Base-by-base conservation (phyloP, 495 filamentous ascomycete genomes). In the Hypoxylon subgilvum region DNA sequence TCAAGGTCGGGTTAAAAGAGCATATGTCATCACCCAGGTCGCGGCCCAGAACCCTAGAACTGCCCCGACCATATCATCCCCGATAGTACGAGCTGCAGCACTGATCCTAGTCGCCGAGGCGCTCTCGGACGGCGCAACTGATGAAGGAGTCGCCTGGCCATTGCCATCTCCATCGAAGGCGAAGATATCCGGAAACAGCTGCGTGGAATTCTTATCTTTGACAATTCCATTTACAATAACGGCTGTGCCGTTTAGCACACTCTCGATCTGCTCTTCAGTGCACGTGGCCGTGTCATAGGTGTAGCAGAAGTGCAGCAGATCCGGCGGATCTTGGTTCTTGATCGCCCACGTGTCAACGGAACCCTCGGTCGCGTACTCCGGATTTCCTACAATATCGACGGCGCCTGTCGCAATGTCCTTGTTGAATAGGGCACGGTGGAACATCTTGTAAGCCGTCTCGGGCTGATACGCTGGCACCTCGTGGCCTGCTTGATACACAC, bases 401-500 rank as follows among this genome's bases (percentile, higher is more conserved):
- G 83, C 83, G 13, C 86, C 86, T 0, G 84, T 88, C 1, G 85
- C 84, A 25, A 89, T 74, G 42, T 86, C 85, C 36, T 72, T 76
- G 27, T 84, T 80, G 2, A 48, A 67, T 35, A 88, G 77, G 0
- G 79, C 79, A 21, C 86, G 79, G 48, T 80, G 72, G 60, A 89
- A 88, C 46, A 89, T 70, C 40, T 79, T 74, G 31, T 86, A 78
- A 4, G 85, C 72, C 17, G 82, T 76, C 52, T 88, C 75, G 3
- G 86, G 86, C 64, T 88, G 86, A 56, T 89, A 89, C 30, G 86
- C 83, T 1, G 88, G 87, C 7, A 89, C 82, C 44, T 84, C 80
- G 63, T 92, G 88, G 0, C 88, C 88, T 8, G 85, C 83, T 59
- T 89, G 77, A 66, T 86, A 90, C 7, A 90, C 76, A 1, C 87